These are phyloP conservation scores for Lepiota subincarnata DNA, from an alignment of 768 basidiomycete genomes.

Conservation along the genomic window DNA sequence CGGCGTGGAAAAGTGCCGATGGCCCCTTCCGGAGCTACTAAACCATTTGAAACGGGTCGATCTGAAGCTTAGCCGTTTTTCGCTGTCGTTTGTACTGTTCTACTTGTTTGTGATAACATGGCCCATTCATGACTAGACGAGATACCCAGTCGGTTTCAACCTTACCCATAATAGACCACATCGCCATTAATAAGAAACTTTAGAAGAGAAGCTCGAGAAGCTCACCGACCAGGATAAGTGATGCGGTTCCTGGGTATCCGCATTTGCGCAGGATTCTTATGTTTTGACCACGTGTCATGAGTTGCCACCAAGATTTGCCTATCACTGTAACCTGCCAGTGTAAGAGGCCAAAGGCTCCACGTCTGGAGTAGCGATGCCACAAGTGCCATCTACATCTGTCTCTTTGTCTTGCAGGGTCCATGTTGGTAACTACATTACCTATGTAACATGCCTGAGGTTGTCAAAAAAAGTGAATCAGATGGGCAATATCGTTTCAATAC, in stretches of 20 bases:
- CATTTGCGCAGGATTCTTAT: neutral
- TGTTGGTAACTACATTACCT: neutral
- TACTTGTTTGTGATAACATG: neutral
- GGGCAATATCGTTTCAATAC: neutral
- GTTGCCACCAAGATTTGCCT: neutral
- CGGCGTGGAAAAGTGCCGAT: neutral
- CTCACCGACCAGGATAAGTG: neutral
- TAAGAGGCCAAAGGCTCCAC: neutral
- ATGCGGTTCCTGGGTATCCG: conserved; percentile 2
- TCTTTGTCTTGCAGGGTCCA: neutral
- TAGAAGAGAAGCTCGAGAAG: conserved; percentile 3
- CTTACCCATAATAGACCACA: conserved; percentile 6
- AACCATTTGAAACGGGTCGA: neutral
- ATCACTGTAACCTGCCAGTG: neutral
- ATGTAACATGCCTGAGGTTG: conserved; percentile 6
- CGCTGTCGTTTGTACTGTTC: conserved; percentile 8
- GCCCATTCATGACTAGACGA: neutral
- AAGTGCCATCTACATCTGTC: neutral
- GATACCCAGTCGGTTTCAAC: neutral
- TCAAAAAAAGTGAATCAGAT: neutral
- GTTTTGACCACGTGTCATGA: conserved; percentile 10
- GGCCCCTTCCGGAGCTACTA: neutral
- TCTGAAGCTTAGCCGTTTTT: conserved; percentile 4
- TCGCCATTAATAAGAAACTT: conserved; percentile 8
- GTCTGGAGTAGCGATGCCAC: neutral